Base-by-base conservation (phyloP, 2,329 filamentous ascomycete species). In the Colletotrichum salicis region DNA sequence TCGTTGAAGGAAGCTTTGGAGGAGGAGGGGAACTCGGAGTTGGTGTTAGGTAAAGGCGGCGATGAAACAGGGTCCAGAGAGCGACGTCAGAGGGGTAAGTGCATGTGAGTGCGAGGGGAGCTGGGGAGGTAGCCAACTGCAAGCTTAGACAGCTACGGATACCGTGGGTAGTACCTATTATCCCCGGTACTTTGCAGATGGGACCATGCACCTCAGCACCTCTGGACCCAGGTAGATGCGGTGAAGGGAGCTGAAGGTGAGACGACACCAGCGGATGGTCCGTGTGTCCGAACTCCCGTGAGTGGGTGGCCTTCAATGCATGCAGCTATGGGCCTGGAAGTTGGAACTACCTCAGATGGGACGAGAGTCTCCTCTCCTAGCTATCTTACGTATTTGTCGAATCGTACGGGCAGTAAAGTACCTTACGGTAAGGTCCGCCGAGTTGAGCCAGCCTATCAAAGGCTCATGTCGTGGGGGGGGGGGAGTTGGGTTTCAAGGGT, bases 11-110 rank as follows among this genome's bases (percentile, higher is more conserved):
- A 70, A 70, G 66, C 70, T 70, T 60, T 72, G 24, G 55, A 55
- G 27, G 27, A 70, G 70, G 65, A 64, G 65, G 65, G 65, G 65
- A 60, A 70, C 60, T 37, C 22, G 65, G 65, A 68, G 55, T 35
- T 64, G 48, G 60, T 35, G 70, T 60, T 61, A n/a, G 29, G 22
- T 35, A 54, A 37, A 62, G 59, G 5, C 24, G 2, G 56, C 65
- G 65, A 64, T 72, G 65, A 70, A 70, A 70, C 65, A 61, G 65
- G 65, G 59, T 64, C 60, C 56, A 51, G 22, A 64, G 22, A 64
- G 57, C 65, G 70, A 70, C 70, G 70, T 72, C 70, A 72, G 70
- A 64, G 70, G 65, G 70, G 65, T 58, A 62, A 35, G 63, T 58
- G 51, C 57, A 68, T 67, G 54, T 45, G 54, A 59, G 33, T 45